Percentiles rank a stretch among this genome's conserved stretches.
These are phyloP conservation scores for Diaporthe capsici DNA, from an alignment of 2,329 filamentous ascomycete species.

Conservation along the genomic window DNA sequence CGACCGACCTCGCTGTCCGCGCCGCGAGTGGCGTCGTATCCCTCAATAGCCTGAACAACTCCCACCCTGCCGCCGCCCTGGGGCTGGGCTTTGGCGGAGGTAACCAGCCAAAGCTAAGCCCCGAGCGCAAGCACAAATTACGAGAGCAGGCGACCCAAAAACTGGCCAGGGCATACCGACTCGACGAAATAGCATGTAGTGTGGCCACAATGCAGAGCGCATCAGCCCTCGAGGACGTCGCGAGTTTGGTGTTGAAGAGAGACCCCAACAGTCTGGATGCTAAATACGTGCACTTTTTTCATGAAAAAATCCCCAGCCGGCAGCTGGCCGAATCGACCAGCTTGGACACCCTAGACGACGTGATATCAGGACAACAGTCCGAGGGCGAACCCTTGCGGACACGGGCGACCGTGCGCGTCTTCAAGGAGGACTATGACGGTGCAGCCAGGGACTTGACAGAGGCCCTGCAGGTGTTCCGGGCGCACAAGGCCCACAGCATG, in stretches of 20 bases:
- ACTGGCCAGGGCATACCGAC: constrained; percentile 80
- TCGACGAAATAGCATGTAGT: constrained; percentile 87
- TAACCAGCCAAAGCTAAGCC: constrained; percentile 75
- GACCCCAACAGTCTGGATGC: constrained; percentile 79
- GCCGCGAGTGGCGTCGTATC: constrained; percentile 81
- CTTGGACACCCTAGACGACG: constrained; percentile 74
- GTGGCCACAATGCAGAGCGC: constrained; percentile 88
- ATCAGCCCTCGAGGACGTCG: constrained; percentile 83
- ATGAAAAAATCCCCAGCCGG: constrained; percentile 87
- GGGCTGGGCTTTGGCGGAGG: constrained; percentile 72
- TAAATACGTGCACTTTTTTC: constrained; percentile 92
- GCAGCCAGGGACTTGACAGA: constrained; percentile 79
- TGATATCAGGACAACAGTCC: constrained; percentile 74
- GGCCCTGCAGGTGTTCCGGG: constrained; percentile 70
- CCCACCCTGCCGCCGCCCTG: constrained; percentile 60
- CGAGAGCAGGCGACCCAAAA: constrained; percentile 85
- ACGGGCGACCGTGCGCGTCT: constrained; percentile 79
- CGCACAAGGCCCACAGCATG: constrained; percentile 67
- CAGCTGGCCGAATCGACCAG: constrained; percentile 81
- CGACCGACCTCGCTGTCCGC: constrained; percentile 81
- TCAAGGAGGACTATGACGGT: constrained; percentile 80
- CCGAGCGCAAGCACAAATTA: constrained; percentile 83
- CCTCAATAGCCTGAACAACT: constrained; percentile 69
- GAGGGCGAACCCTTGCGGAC: constrained; percentile 80
- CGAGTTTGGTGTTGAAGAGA: constrained; percentile 78